Evolutionary conservation across 768 basidiomycete species (phyloP), one percentile per base, ranked within the genome.

Genomic region (Phlegmacium glaucopus): DNA sequence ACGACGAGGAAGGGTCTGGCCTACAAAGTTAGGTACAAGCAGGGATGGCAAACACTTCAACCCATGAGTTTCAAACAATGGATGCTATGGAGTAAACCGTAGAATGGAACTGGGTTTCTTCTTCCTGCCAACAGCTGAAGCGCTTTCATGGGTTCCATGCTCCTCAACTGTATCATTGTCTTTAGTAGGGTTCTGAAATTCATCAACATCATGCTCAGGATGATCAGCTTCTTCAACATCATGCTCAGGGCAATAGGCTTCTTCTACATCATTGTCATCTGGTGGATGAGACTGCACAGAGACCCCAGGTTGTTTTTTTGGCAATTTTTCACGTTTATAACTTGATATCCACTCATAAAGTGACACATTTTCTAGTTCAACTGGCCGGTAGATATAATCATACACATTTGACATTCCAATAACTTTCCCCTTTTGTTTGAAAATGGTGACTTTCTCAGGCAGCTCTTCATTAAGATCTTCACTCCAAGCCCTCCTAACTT

Each of bases 361-460:
- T 12, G 28, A 42, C 27, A 65, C 32, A 16, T 50, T 6, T 11
- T 53, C 40, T 39, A 60, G 55, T 10, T 38, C 47, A 2, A 25
- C 10, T 2, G 62, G 51, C 8, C 65, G 10, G 45, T 60, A 63
- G 3, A 61, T 63, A 45, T 73, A 71, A 45, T 72, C 67, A 53
- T 64, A 52, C 0, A 68, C 54, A 30, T 49, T 48, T 6, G 65
- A 66, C 10, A 61, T 43, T 0, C 57, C 57, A 34, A 62, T 45
- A 9, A 62, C 44, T 2, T 46, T 17, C 1, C 52, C 58, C 16
- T 58, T 43, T 5, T 47, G n/a, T 35, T 22, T 44, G 51, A 15
- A 45, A 0, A 68, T n/a, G 4, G 44, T 18, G 2, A 69, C 51
- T 37, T 55, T 60, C 4, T 64, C 57, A 36, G 41, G 15, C 6